phyloP scores from a whole-genome alignment of 179 eudicot species.

The Amaranthus tricolor region DNA sequence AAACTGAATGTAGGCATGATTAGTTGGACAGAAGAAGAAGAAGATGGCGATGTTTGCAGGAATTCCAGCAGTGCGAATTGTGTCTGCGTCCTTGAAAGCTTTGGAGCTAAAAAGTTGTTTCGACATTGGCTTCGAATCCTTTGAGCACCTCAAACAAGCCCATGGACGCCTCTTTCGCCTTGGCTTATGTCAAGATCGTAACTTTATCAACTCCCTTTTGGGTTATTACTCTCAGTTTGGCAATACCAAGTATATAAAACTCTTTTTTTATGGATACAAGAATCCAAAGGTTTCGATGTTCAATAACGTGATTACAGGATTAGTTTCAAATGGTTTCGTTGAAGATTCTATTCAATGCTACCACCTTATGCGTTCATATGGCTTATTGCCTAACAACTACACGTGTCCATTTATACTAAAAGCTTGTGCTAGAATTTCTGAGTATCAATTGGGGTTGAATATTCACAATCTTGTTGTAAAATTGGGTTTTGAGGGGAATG shows the following conservation, averaged over 20 bases:
- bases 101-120: constrained; percentile 25
- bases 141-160: constrained; percentile 48
- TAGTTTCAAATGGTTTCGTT: constrained; percentile 42
- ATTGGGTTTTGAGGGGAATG: constrained; percentile 48
- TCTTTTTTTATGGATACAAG: constrained; percentile 40
- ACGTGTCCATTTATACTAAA: constrained; percentile 74
- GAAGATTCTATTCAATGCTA: constrained; percentile 40
- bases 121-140: constrained; percentile 28
- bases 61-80: constrained; percentile 10
- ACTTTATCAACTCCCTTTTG: constrained; percentile 48
- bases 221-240: constrained; percentile 37
- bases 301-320: constrained; percentile 58
- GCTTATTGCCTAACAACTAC: constrained; percentile 55
- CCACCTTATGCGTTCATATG: constrained; percentile 37
- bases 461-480: constrained; percentile 53
- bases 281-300: constrained; percentile 44
- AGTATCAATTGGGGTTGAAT: constrained; percentile 40
- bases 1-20: too few relatives aligned
- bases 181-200: constrained; percentile 39
- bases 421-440: constrained; percentile 40
- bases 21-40: not conserved
- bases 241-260: constrained; percentile 31
- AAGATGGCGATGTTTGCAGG: not conserved
- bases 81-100: constrained; percentile 19
- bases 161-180: constrained; percentile 52